Evolutionary conservation across 768 basidiomycete species (phyloP), one percentile per base, ranked within the genome.

Genomic region (Podaxis sp.): DNA sequence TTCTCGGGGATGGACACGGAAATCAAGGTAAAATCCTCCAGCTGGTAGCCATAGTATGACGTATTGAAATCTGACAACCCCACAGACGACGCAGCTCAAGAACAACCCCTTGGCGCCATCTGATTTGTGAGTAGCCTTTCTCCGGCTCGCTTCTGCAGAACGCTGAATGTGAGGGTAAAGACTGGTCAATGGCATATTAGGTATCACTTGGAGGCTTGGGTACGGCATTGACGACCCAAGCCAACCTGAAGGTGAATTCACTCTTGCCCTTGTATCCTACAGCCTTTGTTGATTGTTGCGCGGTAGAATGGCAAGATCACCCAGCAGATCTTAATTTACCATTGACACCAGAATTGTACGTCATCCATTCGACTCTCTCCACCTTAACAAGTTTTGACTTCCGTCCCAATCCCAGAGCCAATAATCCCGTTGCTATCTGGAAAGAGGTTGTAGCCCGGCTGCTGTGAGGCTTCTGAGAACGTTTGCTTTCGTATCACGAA

Each of bases 371-470:
- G 24, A n/a, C 17, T 8, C 30, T 49, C 51, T 52, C 19, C 33
- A 38, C 11, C 13, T 26, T 28, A 9, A 42, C 40, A 57, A 46
- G 15, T 19, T 42, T 36, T 52, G 42, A 19, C 48, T 26, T 26
- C 17, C 46, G 15, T 4, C 24, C 7, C 8, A 33, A 62, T 4
- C 22, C 4, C 48, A 86, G 84, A 51, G 84, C 84, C 40, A 87
- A 87, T 67, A 84, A 84, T 65, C 85, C 85, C 0, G 70, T 77
- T 22, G 83, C 80, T 3, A 81, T 87, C 65, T 87, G 85, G 86
- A 75, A 81, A 63, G 75, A 76, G 38, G 75, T 85, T 12, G 77
- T 76, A n/a, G 73, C 67, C 40, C 68, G 63, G 22, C 63, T 72
- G 42, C 64, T 74, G 13, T 64, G 36, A 62, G 26, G 9, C 17